These are phyloP conservation scores for Phytomonas francai DNA, from an alignment of 208 protist species.

Conservation along the genomic window DNA sequence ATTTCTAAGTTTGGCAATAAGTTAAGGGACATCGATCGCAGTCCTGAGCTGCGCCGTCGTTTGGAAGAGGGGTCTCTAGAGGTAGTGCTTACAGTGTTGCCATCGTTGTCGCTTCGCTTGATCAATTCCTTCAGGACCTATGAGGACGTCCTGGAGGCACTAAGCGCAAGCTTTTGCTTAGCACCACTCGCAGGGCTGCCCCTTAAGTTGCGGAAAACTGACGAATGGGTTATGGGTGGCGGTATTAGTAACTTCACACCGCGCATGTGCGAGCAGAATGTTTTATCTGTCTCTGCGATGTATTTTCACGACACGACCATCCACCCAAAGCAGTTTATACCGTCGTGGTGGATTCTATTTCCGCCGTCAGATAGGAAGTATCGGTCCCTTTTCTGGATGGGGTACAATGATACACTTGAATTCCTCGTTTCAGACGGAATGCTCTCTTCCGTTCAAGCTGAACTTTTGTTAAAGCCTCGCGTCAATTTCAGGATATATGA, in stretches of 20 bases:
- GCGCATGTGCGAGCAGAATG: conserved; percentile 38
- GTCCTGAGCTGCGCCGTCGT: conserved; percentile 13
- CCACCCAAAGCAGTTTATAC: conserved; percentile 54
- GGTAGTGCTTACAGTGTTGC: conserved; percentile 59
- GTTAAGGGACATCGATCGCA: conserved; percentile 30
- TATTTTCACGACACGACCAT: conserved; percentile 69
- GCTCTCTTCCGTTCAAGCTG: conserved; percentile 20
- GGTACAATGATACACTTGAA: conserved; percentile 80
- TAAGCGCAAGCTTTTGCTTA: conserved; percentile 64
- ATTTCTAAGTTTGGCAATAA: conserved; percentile 36
- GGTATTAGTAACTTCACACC: conserved; percentile 61
- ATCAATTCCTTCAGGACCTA: conserved; percentile 36
- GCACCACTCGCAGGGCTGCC: conserved; percentile 63
- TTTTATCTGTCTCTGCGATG: conserved; percentile 70
- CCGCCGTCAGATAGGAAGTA: conserved; percentile 42
- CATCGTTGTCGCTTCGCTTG: conserved; percentile 29
- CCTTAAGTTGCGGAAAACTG: conserved; percentile 50
- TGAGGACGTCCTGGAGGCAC: conserved; percentile 38
- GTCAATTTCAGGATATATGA: conserved; percentile 28
- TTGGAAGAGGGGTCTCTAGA: conserved; percentile 54
- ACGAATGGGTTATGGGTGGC: conserved; percentile 68
- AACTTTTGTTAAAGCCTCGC: conserved; percentile 30
- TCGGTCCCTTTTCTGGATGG: conserved; percentile 60
- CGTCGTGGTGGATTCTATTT: conserved; percentile 64
- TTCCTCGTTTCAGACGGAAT: conserved; percentile 34